A percentile compares a stretch with the other conserved stretches of the same genome.
Evolutionary conservation across 2,329 filamentous ascomycete genomes (phyloP).

Genomic region (Ophiocordyceps polyrhachis-furcata): DNA sequence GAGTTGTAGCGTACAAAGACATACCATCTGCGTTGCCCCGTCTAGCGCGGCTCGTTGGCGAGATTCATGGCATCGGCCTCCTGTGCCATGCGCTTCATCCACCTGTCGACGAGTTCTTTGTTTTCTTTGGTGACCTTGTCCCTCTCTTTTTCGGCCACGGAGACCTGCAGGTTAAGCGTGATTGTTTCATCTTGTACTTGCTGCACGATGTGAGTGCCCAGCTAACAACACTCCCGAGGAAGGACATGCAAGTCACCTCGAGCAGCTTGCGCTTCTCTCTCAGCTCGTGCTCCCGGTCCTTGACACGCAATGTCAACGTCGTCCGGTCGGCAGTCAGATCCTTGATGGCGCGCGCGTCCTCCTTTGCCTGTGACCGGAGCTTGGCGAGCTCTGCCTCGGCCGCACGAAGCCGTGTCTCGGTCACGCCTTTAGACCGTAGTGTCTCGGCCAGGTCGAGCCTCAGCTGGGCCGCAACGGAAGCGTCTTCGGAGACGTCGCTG

Average conservation of each 20-base stretch:
- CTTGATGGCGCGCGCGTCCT: constrained; percentile 42
- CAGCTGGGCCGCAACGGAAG: constrained; percentile 25
- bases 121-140: constrained; percentile 66
- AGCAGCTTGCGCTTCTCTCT: constrained; percentile 67
- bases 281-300: constrained; percentile 73
- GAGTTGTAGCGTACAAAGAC: constrained; percentile 11
- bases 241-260: constrained; percentile 31
- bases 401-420: constrained; percentile 43
- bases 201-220: constrained; percentile 14
- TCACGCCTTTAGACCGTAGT: constrained; percentile 50
- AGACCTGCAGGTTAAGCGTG: constrained; percentile 69
- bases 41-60: constrained; percentile 29
- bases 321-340: constrained; percentile 44
- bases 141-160: constrained; percentile 61
- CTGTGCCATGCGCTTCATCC: constrained; percentile 73
- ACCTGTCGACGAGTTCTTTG: constrained; percentile 71
- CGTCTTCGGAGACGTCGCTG: constrained; percentile 10
- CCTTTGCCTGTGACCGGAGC: constrained; percentile 38
- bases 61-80: constrained; percentile 80
- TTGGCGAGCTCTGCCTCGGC: constrained; percentile 45
- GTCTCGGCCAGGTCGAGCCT: constrained; percentile 58
- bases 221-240: too few relatives aligned
- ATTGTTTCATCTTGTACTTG: constrained; percentile 88
- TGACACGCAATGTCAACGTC: constrained; percentile 44
- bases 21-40: constrained; percentile 8